Base-by-base conservation (phyloP, 495 filamentous ascomycete species). In the Tuber microsphaerosporum region DNA sequence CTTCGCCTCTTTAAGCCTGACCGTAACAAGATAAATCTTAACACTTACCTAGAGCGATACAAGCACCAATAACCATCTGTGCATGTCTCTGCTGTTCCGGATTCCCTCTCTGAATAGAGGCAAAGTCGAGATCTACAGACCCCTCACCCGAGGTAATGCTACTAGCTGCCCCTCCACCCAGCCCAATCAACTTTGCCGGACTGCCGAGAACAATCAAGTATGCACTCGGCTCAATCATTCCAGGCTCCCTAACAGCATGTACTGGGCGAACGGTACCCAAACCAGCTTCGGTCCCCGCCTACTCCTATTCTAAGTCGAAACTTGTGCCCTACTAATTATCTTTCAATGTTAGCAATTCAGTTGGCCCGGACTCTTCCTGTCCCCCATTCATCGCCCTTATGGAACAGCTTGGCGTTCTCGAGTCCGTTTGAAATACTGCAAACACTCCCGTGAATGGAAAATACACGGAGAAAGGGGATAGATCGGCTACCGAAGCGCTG, bases 21-120 rank as follows among this genome's bases (percentile, higher is more conserved):
- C n/a, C n/a, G n/a, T n/a, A n/a, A n/a, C n/a, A n/a, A n/a, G n/a
- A n/a, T n/a, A n/a, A n/a, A n/a, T n/a, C n/a, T n/a, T n/a, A n/a
- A n/a, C n/a, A n/a, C n/a, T n/a, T 85, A 17, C 94, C 94, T 83
- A 97, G 87, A 2, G 94, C 89, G 43, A 91, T 88, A 85, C 95
- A 99, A 2, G 92, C 89, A 84, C 97, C 94, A 85, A 99, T 98
- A 56, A 98, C 95, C 87, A 95, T 94, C 83, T 99, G 95, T 7
- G 94, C 96, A 81, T 94, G 88, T 31, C 95, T 89, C 83, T 99
- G 93, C 83, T 97, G 93, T 85, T 99, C 95, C 7, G 95, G 93
- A 79, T 99, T 99, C 6, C 91, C 92, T 85, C 96, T 86, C 84
- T 99, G 95, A 56, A 99, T 96, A 84, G 93, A 97, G 76, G 94